Percentiles rank a stretch among this genome's conserved stretches.
These are phyloP conservation scores for Tetradesmus lagerheimii DNA, from an alignment of 139 green algal species.

Conservation along the genomic window DNA sequence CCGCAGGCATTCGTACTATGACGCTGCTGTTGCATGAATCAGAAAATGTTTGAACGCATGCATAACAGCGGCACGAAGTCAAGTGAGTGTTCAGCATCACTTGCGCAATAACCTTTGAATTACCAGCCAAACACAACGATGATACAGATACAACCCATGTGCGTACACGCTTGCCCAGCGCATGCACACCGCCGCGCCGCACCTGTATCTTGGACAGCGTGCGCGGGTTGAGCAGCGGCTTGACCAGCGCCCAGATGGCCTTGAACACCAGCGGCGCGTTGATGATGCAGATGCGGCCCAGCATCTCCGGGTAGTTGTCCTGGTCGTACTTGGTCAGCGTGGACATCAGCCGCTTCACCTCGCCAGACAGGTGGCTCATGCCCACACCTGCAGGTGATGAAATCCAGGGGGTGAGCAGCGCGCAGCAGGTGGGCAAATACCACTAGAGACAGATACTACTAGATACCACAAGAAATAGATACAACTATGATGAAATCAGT, in stretches of 20 bases:
- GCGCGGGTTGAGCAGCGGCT: slow-evolving; percentile 80
- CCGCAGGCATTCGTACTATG: too few relatives aligned
- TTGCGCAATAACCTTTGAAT: too few relatives aligned
- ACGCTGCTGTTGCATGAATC: too few relatives aligned
- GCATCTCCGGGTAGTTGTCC: slow-evolving; percentile 89
- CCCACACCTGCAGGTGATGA: slow-evolving; percentile 65
- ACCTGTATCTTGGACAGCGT: slow-evolving; percentile 89
- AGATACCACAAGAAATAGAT: too few relatives aligned
- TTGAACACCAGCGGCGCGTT: slow-evolving; percentile 87
- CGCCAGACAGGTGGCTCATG: slow-evolving; percentile 75
- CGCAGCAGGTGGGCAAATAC: too few relatives aligned
- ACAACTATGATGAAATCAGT: too few relatives aligned
- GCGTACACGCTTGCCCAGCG: neutral
- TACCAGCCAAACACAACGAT: neutral
- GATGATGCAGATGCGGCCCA: slow-evolving; percentile 88
- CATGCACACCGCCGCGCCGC: neutral
- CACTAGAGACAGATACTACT: too few relatives aligned
- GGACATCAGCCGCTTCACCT: slow-evolving; percentile 70
- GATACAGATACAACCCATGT: neutral
- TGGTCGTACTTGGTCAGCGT: slow-evolving; percentile 73
- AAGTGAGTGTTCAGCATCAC: too few relatives aligned
- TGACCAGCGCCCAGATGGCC: slow-evolving; percentile 77
- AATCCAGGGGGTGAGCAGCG: neutral
- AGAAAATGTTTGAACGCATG: too few relatives aligned
- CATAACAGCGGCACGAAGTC: too few relatives aligned